phyloP scores from a whole-genome alignment of 305 asterid genomes.

The Rubia balearica region DNA sequence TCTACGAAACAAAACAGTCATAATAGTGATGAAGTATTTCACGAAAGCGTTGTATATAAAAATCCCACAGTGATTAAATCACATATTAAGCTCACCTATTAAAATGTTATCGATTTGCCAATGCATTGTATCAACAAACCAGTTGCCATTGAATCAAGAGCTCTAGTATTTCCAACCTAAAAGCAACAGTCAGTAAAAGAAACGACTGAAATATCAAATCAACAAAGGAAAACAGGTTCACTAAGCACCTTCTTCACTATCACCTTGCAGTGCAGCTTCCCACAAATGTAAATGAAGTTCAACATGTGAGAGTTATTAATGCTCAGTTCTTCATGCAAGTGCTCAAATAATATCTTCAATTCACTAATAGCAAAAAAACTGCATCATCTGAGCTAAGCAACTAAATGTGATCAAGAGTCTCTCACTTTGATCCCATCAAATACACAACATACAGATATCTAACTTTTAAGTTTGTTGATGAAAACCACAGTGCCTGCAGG shows the following conservation, averaged over 20 bases:
- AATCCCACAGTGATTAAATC: neutral
- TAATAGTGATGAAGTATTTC: neutral
- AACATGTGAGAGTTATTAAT: slow-evolving; percentile 76
- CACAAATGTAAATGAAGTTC: slow-evolving; percentile 99
- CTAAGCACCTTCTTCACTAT: slow-evolving; percentile 73
- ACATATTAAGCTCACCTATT: slow-evolving; percentile 51
- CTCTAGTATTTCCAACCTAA: slow-evolving; percentile 97
- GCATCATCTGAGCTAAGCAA: neutral
- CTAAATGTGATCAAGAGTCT: neutral
- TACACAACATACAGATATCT: neutral
- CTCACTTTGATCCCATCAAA: no score
- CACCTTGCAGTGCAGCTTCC: slow-evolving; percentile 82
- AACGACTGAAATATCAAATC: slow-evolving; percentile 6
- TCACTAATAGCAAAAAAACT: neutral
- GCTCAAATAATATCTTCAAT: neutral
- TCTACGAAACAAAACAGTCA: neutral
- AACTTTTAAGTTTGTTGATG: slow-evolving; percentile 94
- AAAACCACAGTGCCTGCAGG: slow-evolving; percentile 77
- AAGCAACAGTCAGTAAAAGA: slow-evolving; percentile 21
- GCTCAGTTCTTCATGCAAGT: slow-evolving; percentile 16
- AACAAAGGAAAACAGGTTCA: neutral
- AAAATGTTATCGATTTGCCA: slow-evolving; percentile 91
- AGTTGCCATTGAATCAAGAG: slow-evolving; percentile 97
- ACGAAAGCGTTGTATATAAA: no score
- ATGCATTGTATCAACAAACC: slow-evolving; percentile 86